phyloP scores from a whole-genome alignment of 2,329 filamentous ascomycete genomes.

The Nemania sp. region DNA sequence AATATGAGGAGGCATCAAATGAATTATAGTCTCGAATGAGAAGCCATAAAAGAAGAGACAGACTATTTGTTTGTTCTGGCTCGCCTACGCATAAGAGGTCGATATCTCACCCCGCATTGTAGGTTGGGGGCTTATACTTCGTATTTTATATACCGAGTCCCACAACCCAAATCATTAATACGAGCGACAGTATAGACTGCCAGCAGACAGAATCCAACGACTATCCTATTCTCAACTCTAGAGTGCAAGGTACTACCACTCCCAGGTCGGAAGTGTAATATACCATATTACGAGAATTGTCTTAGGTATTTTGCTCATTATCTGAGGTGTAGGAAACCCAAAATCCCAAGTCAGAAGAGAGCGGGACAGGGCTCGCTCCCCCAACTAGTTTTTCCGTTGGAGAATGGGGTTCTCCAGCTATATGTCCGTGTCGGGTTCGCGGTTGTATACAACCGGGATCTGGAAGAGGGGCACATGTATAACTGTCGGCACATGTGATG shows the following conservation, averaged over 20 bases:
- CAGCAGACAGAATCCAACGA: not conserved
- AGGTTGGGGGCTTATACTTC: conserved; percentile 8
- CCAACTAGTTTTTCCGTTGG: not conserved
- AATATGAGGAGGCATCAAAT: not conserved
- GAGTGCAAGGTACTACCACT: not conserved
- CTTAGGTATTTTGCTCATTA: conserved; percentile 1
- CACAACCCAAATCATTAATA: not conserved
- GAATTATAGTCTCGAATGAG: conserved; percentile 10
- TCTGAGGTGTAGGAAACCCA: conserved; percentile 7
- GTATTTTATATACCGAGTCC: conserved; percentile 11
- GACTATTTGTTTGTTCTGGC: not conserved
- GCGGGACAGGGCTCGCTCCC: not conserved
- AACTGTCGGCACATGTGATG: no score
- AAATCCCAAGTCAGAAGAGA: not conserved
- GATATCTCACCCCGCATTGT: not conserved
- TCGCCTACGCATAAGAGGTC: not conserved
- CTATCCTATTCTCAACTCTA: not conserved
- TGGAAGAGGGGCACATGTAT: no score
- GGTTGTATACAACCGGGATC: no score
- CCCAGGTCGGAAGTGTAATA: not conserved
- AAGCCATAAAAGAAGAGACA: not conserved
- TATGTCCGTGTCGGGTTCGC: no score
- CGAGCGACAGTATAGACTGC: not conserved
- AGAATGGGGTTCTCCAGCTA: no score
- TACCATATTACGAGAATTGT: not conserved